Evolutionary conservation across 164 flowering plant species (phyloP).

Genomic region (Stephania japonica): DNA sequence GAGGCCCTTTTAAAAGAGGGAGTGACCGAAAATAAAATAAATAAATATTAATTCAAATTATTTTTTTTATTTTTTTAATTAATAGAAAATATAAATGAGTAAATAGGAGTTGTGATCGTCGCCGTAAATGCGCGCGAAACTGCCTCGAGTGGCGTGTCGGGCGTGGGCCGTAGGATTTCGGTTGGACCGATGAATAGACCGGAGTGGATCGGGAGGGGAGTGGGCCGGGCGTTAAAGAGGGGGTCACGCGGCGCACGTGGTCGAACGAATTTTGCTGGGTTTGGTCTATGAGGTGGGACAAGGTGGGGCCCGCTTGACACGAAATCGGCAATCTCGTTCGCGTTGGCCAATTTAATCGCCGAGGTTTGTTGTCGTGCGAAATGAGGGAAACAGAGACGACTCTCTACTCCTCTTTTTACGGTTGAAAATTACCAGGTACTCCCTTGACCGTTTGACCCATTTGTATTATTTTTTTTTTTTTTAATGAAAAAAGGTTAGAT

Average conservation of each 20-base stretch:
- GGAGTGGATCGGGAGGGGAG: too few relatives aligned
- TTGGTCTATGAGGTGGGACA: not conserved
- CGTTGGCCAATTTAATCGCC: not conserved
- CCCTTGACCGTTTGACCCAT: not conserved
- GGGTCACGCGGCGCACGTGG: slow-evolving; percentile 6
- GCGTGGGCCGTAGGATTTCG: slow-evolving; percentile 19
- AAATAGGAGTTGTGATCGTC: slow-evolving; percentile 15
- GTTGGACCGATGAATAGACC: not conserved
- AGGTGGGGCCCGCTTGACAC: not conserved
- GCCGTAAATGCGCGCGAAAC: slow-evolving; percentile 28
- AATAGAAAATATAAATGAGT: not conserved
- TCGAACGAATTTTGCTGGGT: not conserved
- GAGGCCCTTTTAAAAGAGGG: slow-evolving; percentile 3
- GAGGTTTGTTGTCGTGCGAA: not conserved
- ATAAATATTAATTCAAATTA: not conserved
- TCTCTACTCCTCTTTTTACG: not conserved
- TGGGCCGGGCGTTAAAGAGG: not conserved
- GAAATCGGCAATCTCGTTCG: not conserved
- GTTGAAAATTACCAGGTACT: not conserved
- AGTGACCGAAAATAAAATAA: not conserved
- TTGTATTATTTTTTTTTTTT: too few relatives aligned
- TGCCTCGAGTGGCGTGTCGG: slow-evolving; percentile 6
- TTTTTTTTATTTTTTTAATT: not conserved
- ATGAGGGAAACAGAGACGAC: not conserved
- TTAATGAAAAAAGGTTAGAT: too few relatives aligned